phyloP scores from a whole-genome alignment of 176 grass and related monocot species.

The Cenchrus purpureus region DNA sequence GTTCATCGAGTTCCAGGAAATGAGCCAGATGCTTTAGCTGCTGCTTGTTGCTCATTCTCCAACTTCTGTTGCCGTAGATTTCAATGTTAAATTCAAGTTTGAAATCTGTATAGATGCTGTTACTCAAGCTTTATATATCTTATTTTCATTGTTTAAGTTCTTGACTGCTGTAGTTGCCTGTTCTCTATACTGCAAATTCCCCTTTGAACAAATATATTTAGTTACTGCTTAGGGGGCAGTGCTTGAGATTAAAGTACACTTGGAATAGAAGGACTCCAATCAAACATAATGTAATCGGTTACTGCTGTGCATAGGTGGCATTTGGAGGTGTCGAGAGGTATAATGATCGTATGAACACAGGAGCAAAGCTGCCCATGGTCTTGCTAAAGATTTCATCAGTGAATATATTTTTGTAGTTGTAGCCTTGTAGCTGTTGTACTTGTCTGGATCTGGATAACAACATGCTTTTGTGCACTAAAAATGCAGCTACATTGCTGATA shows the following conservation, averaged over 20 bases:
- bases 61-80: background rate
- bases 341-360: background rate
- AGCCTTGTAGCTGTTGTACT: background rate
- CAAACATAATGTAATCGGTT: background rate
- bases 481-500: slow-evolving; percentile 8
- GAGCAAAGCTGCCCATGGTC: background rate
- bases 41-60: background rate
- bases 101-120: background rate
- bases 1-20: background rate
- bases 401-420: background rate
- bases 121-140: slow-evolving; percentile 8
- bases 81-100: slow-evolving; percentile 4
- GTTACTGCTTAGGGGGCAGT: background rate
- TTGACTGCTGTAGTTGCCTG: background rate
- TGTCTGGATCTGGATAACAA: slow-evolving; percentile 11
- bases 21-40: background rate
- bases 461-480: background rate
- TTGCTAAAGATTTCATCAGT: background rate
- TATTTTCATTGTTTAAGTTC: background rate
- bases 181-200: background rate
- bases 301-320: background rate
- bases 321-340: background rate
- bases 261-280: background rate
- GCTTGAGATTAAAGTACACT: slow-evolving; percentile 9
- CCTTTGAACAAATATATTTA: background rate